Evolutionary conservation across 768 basidiomycete genomes (phyloP), one percentile per base, ranked within the genome.

Genomic region (Paxillus rubicundulus): DNA sequence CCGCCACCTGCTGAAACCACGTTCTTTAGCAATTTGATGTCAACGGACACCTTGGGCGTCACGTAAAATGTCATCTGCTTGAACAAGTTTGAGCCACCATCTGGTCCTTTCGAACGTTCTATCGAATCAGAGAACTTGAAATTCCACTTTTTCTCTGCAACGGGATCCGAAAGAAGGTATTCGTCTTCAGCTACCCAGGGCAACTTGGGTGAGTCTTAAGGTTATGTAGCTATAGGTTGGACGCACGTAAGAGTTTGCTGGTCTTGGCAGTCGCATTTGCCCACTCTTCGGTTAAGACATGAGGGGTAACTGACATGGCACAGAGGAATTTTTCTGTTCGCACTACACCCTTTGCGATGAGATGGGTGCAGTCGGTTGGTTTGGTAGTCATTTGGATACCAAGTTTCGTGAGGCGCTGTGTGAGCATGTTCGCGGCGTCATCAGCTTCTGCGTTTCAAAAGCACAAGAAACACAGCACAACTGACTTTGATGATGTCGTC

Each of bases 241-340:
- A 77, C 86, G 53, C 59, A 91, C 92, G 78, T 24, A 92, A 72
- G 5, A 94, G 70, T 34, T 71, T 73, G 39, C 78, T 81, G 7
- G 76, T 75, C 28, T 74, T 74, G 4, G 80, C 77, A 10, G 82
- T 87, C 0, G 78, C 78, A 5, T 66, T 73, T 5, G 87, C 79
- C 94, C 93, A 97, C 32, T 79, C 72, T 47, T 77, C 76, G 3
- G 76, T 79, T 18, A 97, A 70, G 43, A 95, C 74, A 54, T 74
- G 76, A 0, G 88, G 85, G 0, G 78, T 81, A 1, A 68, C 69
- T 0, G 87, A 76, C 58, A 96, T 72, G 0, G 89, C 90, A 59
- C 84, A 84, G 0, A 97, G 74, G 64, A 96, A 88, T 66, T 96
- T 97, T 63, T 93, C 89, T 1, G 94, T 96, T 5, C 93, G 81